Percentiles rank a stretch among this genome's conserved stretches.
Evolutionary conservation across 192 early-diverging fungal species (phyloP).

Genomic region (Coemansia interrupta): DNA sequence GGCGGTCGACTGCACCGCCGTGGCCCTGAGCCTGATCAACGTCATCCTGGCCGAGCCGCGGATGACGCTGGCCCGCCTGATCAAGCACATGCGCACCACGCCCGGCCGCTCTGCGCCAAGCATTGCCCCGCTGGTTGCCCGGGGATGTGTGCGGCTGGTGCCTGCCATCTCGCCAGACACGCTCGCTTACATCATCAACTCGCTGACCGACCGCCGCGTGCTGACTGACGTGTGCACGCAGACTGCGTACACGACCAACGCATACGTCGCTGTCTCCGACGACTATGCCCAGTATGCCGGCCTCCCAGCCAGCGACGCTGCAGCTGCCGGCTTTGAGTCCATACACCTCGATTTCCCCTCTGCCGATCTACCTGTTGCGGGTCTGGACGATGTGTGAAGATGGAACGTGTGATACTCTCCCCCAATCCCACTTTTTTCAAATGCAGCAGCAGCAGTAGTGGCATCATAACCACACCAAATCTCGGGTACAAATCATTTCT

Average conservation of each 20-base stretch:
- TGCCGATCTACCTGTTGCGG: background rate
- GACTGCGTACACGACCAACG: slow-evolving; percentile 60
- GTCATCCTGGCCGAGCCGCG: slow-evolving; percentile 27
- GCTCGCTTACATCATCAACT: slow-evolving; percentile 58
- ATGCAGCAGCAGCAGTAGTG: background rate
- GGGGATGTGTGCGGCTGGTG: slow-evolving; percentile 10
- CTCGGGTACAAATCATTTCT: background rate
- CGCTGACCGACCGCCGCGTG: slow-evolving; percentile 51
- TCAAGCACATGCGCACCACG: slow-evolving; percentile 28
- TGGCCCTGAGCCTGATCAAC: slow-evolving; percentile 27
- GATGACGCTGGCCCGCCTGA: slow-evolving; percentile 33
- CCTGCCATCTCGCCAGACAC: slow-evolving; percentile 30
- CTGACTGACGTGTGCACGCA: slow-evolving; percentile 61
- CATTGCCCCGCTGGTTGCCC: slow-evolving; percentile 33
- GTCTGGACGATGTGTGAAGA: background rate
- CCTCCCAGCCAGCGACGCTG: slow-evolving; percentile 12
- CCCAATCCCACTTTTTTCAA: background rate
- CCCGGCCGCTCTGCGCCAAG: slow-evolving; percentile 19
- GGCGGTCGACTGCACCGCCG: slow-evolving; percentile 51
- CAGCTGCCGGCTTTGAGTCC: slow-evolving; percentile 16
- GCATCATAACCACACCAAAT: too few relatives aligned
- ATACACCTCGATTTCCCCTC: slow-evolving; percentile 18
- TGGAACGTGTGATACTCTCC: background rate
- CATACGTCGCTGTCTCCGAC: slow-evolving; percentile 47
- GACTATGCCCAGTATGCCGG: slow-evolving; percentile 13